These are phyloP conservation scores for Luzula sylvatica DNA, from an alignment of 176 grass and related monocot genomes.

Conservation along the genomic window DNA sequence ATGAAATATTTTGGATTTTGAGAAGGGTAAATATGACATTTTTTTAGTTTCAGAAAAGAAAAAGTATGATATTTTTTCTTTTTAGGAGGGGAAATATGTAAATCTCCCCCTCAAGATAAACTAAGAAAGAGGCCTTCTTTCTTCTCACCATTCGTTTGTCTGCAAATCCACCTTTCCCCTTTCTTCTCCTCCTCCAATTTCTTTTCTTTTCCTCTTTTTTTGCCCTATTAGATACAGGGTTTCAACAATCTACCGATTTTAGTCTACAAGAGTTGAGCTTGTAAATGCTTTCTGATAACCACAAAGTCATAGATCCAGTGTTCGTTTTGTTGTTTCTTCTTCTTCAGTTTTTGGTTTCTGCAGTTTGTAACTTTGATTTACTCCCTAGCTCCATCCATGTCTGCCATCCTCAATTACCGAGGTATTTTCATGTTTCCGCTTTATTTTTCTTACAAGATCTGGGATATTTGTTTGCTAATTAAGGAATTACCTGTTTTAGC, in stretches of 20 bases:
- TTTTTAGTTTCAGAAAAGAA: no score
- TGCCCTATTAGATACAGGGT: constrained; percentile 43
- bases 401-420: constrained; percentile 36
- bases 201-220: constrained; percentile 6
- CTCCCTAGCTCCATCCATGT: constrained; percentile 25
- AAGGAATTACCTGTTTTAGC: neutral
- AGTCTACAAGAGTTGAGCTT: constrained; percentile 2
- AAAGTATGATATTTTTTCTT: no score
- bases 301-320: constrained; percentile 26
- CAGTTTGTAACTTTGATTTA: neutral
- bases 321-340: constrained; percentile 6
- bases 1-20: no score
- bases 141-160: neutral
- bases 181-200: neutral
- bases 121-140: neutral
- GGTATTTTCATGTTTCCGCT: constrained; percentile 21
- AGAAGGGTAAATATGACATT: no score
- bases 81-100: no score
- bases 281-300: constrained; percentile 47
- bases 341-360: constrained; percentile 7
- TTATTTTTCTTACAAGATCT: constrained; percentile 7
- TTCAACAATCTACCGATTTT: constrained; percentile 4
- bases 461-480: constrained; percentile 15
- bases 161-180: neutral
- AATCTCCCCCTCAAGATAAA: no score